Percentiles rank a stretch among this genome's conserved stretches.
phyloP scores from a whole-genome alignment of 495 filamentous ascomycete genomes.

The Aspergillus sclerotiicarbonarius region DNA sequence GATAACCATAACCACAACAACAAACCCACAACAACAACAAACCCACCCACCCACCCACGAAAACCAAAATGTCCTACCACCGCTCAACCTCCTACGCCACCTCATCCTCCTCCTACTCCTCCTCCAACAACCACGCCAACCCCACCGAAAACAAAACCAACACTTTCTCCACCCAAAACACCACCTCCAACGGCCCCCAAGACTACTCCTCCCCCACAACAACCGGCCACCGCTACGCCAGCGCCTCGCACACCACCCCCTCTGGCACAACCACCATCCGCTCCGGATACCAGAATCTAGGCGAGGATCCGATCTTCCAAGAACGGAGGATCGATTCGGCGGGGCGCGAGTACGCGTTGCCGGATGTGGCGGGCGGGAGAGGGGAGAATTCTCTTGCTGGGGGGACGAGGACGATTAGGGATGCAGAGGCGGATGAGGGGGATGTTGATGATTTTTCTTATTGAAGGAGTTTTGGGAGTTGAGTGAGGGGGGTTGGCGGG shows the following conservation, averaged over 20 bases:
- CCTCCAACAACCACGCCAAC: neutral
- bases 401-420: neutral
- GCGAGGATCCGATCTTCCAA: neutral
- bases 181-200: neutral
- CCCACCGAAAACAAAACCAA: neutral
- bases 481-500: neutral
- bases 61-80: neutral
- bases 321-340: neutral
- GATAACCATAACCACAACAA: too few relatives aligned
- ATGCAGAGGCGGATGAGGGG: neutral
- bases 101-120: neutral
- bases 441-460: neutral
- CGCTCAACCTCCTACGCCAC: neutral
- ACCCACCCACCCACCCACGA: too few relatives aligned
- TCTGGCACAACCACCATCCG: neutral
- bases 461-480: neutral
- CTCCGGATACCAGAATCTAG: constrained; percentile 3
- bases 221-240: neutral
- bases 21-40: neutral
- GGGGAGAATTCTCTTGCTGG: neutral
- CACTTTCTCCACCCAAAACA: neutral
- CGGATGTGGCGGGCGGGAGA: neutral
- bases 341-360: neutral
- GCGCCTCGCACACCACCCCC: neutral
- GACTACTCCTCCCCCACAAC: neutral